Conservation (phyloP, 164 flowering plant genomes). For the Vitis vinifera region DNA sequence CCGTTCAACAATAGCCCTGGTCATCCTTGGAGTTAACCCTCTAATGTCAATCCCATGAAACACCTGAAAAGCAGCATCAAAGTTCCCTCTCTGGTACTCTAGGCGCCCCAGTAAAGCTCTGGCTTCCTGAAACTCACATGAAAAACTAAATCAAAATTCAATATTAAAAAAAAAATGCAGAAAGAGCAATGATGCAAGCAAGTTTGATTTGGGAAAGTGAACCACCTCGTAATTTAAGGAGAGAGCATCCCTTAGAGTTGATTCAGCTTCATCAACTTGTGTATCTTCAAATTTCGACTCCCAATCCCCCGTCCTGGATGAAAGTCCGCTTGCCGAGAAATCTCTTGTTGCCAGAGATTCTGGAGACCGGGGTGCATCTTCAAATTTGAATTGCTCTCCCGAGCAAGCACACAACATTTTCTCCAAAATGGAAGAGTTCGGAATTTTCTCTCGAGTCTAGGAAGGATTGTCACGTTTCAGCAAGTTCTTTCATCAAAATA, state of each 20-base stretch:
- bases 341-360: slow-evolving; percentile 93
- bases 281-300: slow-evolving; percentile 80
- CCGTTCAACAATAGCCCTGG: slow-evolving; percentile 63
- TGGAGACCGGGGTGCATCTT: slow-evolving; percentile 83
- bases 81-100: slow-evolving; percentile 80
- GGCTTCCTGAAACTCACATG: slow-evolving; percentile 68
- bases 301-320: slow-evolving; percentile 84
- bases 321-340: slow-evolving; percentile 82
- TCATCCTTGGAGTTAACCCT: slow-evolving; percentile 66
- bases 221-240: slow-evolving; percentile 93
- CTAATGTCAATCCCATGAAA: slow-evolving; percentile 88
- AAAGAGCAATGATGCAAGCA: neutral
- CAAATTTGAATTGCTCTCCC: slow-evolving; percentile 94
- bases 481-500: neutral
- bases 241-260: slow-evolving; percentile 91
- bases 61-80: slow-evolving; percentile 92
- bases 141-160: slow-evolving; percentile 9
- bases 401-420: slow-evolving; percentile 98
- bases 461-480: slow-evolving; percentile 10
- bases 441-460: neutral
- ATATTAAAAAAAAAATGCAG: neutral
- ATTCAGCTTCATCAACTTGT: slow-evolving; percentile 95
- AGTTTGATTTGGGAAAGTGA: slow-evolving; percentile 3
- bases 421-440: slow-evolving; percentile 9
- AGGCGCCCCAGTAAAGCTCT: slow-evolving; percentile 88